These are phyloP conservation scores for Nicotiana benthamiana DNA, from an alignment of 257 asterid genomes.

Conservation along the genomic window DNA sequence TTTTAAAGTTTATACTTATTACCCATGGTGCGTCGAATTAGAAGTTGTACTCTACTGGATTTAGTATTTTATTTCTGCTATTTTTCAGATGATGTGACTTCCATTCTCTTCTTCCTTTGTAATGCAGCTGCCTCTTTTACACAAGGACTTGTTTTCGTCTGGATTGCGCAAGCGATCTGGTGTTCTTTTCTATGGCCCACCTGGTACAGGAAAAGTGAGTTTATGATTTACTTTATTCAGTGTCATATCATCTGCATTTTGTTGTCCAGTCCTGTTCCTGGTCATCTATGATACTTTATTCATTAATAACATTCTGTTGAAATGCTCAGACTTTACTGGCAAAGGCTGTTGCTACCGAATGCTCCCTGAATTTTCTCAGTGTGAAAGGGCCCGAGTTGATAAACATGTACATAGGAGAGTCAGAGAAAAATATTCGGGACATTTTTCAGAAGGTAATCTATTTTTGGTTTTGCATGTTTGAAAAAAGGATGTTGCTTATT, in stretches of 20 bases:
- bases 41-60: background rate
- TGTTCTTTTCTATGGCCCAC: conserved; percentile 98
- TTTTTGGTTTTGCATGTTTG: background rate
- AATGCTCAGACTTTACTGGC: conserved; percentile 80
- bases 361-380: conserved; percentile 89
- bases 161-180: conserved; percentile 97
- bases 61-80: background rate
- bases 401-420: conserved; percentile 99
- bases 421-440: conserved; percentile 89
- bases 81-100: background rate
- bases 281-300: background rate
- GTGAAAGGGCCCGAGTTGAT: conserved; percentile 98
- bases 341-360: conserved; percentile 98
- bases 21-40: background rate
- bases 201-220: conserved; percentile 97
- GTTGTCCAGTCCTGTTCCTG: conserved; percentile 1
- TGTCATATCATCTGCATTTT: background rate
- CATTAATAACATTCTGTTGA: conserved; percentile 2
- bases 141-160: conserved; percentile 92
- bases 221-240: background rate
- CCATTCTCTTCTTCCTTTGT: conserved; percentile 17
- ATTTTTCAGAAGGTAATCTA: conserved; percentile 79
- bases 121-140: conserved; percentile 86
- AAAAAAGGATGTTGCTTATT: background rate
- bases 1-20: background rate